Percentiles rank a stretch among this genome's conserved stretches.
phyloP scores from a whole-genome alignment of 1,284 basidiomycete species.

The Exsudoporus floridanus region DNA sequence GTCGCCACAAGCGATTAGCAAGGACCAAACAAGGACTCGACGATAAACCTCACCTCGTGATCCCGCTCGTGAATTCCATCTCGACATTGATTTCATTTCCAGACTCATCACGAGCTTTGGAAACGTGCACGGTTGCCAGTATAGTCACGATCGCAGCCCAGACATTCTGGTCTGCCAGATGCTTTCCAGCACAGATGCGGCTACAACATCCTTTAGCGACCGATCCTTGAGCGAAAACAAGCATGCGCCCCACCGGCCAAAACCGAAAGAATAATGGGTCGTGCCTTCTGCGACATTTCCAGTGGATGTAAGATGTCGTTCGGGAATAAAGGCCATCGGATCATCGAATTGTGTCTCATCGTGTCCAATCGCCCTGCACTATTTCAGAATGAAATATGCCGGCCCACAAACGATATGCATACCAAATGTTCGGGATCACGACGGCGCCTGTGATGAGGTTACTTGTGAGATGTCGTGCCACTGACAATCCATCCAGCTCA shows the following conservation, averaged over 20 bases:
- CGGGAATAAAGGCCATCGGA: conserved; percentile 28
- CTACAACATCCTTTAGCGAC: conserved; percentile 10
- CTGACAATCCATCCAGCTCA: conserved; percentile 5
- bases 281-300: conserved; percentile 14
- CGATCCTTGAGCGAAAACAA: neutral
- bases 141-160: conserved; percentile 27
- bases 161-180: conserved; percentile 27
- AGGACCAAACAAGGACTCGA: neutral
- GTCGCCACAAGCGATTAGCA: conserved; percentile 5
- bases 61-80: conserved; percentile 26
- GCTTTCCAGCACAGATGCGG: conserved; percentile 26
- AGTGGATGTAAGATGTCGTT: conserved; percentile 24
- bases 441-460: conserved; percentile 16
- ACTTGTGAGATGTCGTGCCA: neutral
- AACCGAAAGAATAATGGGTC: conserved; percentile 18
- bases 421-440: conserved; percentile 32
- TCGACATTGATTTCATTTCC: conserved; percentile 28
- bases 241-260: conserved; percentile 25
- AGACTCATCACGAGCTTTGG: conserved; percentile 17
- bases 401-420: neutral
- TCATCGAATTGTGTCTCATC: conserved; percentile 25
- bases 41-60: conserved; percentile 16
- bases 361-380: conserved; percentile 25
- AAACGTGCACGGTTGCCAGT: conserved; percentile 23
- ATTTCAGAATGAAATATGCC: conserved; percentile 5